Percentiles rank a stretch among this genome's conserved stretches.
Conservation (phyloP, 2,329 filamentous ascomycete genomes). For the Cercospora zeae-maydis region DNA sequence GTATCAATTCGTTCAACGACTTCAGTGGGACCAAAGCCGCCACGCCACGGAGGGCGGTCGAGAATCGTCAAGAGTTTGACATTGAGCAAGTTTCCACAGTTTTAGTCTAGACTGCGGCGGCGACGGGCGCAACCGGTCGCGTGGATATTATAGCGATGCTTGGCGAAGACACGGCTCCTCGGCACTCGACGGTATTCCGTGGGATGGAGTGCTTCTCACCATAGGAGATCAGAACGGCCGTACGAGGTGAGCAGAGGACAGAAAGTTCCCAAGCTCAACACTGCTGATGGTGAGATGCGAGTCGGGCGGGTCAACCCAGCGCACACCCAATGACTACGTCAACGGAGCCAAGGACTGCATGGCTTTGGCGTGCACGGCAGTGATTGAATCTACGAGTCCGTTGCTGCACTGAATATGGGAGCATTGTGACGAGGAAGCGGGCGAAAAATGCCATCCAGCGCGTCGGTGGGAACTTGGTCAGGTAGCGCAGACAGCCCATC, state of each 20-base stretch:
- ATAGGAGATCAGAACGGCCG: not conserved
- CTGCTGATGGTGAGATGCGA: not conserved
- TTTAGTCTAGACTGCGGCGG: not conserved
- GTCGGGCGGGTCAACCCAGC: not conserved
- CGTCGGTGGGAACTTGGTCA: not conserved
- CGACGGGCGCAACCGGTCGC: not conserved
- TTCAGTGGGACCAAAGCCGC: not conserved
- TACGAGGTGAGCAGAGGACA: not conserved
- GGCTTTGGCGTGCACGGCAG: not conserved
- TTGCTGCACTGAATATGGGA: not conserved
- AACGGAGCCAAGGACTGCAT: not conserved
- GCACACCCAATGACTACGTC: not conserved
- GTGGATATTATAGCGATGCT: not conserved
- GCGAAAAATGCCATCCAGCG: not conserved
- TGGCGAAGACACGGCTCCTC: not conserved
- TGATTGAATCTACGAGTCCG: not conserved
- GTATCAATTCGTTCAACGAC: not conserved
- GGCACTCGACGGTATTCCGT: not conserved
- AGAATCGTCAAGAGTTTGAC: not conserved
- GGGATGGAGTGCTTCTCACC: not conserved
- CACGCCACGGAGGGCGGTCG: not conserved
- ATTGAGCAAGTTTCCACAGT: conserved; percentile 7
- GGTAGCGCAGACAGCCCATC: not conserved
- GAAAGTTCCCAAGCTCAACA: not conserved
- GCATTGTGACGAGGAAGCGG: not conserved